Conservation (phyloP, 805 yeast species). For the Candida easanensis region DNA sequence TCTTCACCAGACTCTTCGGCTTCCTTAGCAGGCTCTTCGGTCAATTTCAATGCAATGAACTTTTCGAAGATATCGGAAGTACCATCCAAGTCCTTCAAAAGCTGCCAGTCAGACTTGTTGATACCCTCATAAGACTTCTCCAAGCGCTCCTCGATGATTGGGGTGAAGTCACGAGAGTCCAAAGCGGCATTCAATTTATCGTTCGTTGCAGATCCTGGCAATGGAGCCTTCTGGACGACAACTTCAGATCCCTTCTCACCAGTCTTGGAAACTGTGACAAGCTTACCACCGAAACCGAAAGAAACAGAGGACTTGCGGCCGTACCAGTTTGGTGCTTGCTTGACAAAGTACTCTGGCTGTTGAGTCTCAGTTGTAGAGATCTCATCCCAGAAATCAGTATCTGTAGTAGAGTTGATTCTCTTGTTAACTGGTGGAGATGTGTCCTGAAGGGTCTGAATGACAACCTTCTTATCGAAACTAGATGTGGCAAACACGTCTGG, state of each 20-base stretch:
- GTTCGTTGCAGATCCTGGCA: slow-evolving; percentile 35
- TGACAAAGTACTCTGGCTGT: slow-evolving; percentile 66
- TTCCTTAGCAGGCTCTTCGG: slow-evolving; percentile 28
- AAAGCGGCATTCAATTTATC: slow-evolving; percentile 54
- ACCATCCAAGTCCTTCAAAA: slow-evolving; percentile 55
- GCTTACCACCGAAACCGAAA: slow-evolving; percentile 93
- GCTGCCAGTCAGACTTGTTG: slow-evolving; percentile 62
- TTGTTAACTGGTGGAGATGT: slow-evolving; percentile 56
- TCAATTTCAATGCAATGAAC: slow-evolving; percentile 33
- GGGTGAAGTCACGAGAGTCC: slow-evolving; percentile 48
- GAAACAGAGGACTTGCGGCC: slow-evolving; percentile 67
- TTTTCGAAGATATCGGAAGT: slow-evolving; percentile 48
- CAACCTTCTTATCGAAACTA: slow-evolving; percentile 80
- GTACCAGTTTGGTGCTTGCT: slow-evolving; percentile 91
- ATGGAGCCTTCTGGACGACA: slow-evolving; percentile 38
- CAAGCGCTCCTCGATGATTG: slow-evolving; percentile 54
- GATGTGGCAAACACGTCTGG: slow-evolving; percentile 91
- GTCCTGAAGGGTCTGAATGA: slow-evolving; percentile 86
- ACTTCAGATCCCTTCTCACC: slow-evolving; percentile 40
- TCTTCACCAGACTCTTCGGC: slow-evolving; percentile 32
- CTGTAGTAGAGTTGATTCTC: slow-evolving; percentile 44
- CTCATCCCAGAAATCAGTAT: slow-evolving; percentile 84
- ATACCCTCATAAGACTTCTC: slow-evolving; percentile 35
- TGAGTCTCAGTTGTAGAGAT: slow-evolving; percentile 64
- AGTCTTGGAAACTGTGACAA: slow-evolving; percentile 52